Evolutionary conservation across 345 rosid species (phyloP).

Genomic region (Lepidium didymum): DNA sequence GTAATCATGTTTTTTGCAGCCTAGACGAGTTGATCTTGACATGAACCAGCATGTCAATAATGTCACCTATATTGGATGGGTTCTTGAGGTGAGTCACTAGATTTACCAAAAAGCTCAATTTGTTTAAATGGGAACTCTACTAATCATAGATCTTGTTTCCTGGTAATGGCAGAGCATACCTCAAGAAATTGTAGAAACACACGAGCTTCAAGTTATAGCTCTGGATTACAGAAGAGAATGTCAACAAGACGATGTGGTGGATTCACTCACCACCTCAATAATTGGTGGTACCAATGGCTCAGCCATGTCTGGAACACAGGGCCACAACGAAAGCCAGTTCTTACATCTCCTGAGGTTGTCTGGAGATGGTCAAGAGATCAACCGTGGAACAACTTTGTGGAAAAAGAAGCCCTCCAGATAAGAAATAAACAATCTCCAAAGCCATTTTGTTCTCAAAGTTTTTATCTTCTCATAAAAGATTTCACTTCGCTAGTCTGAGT

Average conservation of each 20-base stretch:
- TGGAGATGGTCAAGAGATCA: conserved; percentile 75
- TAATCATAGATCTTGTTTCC: conserved; percentile 6
- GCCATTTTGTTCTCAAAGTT: conserved; percentile 6
- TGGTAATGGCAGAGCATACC: conserved; percentile 77
- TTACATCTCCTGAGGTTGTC: conserved; percentile 76
- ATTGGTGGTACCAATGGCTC: conserved; percentile 55
- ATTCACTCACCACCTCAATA: conserved; percentile 72
- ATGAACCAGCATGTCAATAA: conserved; percentile 98
- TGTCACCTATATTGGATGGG: conserved; percentile 90
- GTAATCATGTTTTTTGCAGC: conserved; percentile 32
- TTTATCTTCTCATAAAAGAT: background rate
- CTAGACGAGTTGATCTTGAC: conserved; percentile 91
- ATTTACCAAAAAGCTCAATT: background rate
- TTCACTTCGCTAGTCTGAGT: conserved; percentile 9
- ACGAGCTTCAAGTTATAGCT: conserved; percentile 82
- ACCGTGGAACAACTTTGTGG: conserved; percentile 85
- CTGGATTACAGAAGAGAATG: conserved; percentile 88
- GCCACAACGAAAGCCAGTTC: conserved; percentile 41
- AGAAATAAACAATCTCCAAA: background rate
- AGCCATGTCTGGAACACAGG: conserved; percentile 20
- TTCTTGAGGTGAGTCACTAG: conserved; percentile 62
- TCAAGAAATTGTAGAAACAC: conserved; percentile 74
- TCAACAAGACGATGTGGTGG: conserved; percentile 77
- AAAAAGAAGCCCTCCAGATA: conserved; percentile 56
- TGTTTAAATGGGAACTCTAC: background rate